Conservation (phyloP, 192 early-diverging fungal genomes). For the Coemansia umbellata region DNA sequence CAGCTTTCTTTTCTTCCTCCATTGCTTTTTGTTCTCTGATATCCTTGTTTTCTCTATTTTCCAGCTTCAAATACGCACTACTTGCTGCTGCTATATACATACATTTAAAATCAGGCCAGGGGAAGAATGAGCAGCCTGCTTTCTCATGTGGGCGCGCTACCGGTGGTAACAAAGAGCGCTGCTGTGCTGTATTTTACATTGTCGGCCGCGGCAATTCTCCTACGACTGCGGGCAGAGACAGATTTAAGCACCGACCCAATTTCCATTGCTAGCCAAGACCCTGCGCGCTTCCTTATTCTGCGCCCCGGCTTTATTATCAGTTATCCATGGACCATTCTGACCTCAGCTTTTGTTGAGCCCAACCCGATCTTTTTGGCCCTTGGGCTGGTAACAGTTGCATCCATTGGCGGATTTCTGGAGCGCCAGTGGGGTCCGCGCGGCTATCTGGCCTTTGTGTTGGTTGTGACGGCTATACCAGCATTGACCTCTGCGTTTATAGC, state of each 20-base stretch:
- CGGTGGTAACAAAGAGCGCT: conserved; percentile 30
- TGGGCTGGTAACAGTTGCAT: conserved; percentile 19
- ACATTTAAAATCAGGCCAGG: too few species aligned
- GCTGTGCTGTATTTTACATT: conserved; percentile 9
- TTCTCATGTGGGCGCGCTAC: conserved; percentile 20
- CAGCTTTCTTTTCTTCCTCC: not conserved
- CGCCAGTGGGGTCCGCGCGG: conserved; percentile 76
- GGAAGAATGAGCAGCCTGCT: conserved; percentile 31
- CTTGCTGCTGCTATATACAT: too few species aligned
- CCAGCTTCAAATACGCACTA: not conserved
- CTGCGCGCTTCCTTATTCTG: conserved; percentile 36
- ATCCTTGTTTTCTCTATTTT: not conserved
- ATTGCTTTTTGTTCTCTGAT: not conserved
- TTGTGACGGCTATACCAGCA: conserved; percentile 48
- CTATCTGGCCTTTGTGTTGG: conserved; percentile 63
- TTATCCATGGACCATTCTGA: conserved; percentile 48
- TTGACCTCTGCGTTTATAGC: conserved; percentile 36
- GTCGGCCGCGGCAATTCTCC: conserved; percentile 14
- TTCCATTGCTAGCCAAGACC: conserved; percentile 13
- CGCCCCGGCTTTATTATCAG: conserved; percentile 23
- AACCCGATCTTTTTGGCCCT: conserved; percentile 20
- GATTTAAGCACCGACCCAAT: conserved; percentile 5
- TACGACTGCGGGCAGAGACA: conserved; percentile 2
- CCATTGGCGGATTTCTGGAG: conserved; percentile 77
- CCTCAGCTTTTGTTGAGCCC: conserved; percentile 33